phyloP scores from a whole-genome alignment of 2,329 filamentous ascomycete species.

The Rugonectria rugulosa region DNA sequence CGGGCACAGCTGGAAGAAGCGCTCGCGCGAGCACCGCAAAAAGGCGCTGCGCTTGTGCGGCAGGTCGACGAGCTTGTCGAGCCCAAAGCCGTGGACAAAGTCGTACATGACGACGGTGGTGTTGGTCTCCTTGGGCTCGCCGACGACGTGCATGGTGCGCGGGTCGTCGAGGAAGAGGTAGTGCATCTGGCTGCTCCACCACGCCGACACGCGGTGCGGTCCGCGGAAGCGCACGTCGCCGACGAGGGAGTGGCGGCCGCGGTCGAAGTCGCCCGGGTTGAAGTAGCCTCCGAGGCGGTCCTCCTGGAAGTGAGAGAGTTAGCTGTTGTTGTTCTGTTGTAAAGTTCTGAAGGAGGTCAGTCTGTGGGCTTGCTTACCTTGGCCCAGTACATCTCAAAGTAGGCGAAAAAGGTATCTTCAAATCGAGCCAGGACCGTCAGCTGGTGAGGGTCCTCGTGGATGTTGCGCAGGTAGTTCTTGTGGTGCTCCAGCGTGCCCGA shows the following conservation, averaged over 20 bases:
- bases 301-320: slow-evolving; percentile 49
- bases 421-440: slow-evolving; percentile 75
- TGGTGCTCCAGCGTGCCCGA: slow-evolving; percentile 79
- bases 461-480: slow-evolving; percentile 71
- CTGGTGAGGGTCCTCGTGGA: slow-evolving; percentile 76
- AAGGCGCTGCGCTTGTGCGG: slow-evolving; percentile 76
- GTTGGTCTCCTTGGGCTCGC: slow-evolving; percentile 77
- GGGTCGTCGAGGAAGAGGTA: slow-evolving; percentile 69
- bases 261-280: slow-evolving; percentile 62
- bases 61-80: slow-evolving; percentile 76
- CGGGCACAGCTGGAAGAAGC: slow-evolving; percentile 74
- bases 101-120: slow-evolving; percentile 77
- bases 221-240: slow-evolving; percentile 67
- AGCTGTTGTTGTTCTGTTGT: neutral
- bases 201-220: slow-evolving; percentile 66
- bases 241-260: slow-evolving; percentile 65
- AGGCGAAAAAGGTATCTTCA: slow-evolving; percentile 75
- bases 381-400: slow-evolving; percentile 84
- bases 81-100: slow-evolving; percentile 74
- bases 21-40: slow-evolving; percentile 68
- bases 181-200: slow-evolving; percentile 70
- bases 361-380: slow-evolving; percentile 49
- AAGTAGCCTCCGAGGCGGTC: slow-evolving; percentile 65
- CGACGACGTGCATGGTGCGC: slow-evolving; percentile 64
- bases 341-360: neutral